Base-by-base conservation (phyloP, 371 early-diverging fungal species). In the Mortierella sp. region DNA sequence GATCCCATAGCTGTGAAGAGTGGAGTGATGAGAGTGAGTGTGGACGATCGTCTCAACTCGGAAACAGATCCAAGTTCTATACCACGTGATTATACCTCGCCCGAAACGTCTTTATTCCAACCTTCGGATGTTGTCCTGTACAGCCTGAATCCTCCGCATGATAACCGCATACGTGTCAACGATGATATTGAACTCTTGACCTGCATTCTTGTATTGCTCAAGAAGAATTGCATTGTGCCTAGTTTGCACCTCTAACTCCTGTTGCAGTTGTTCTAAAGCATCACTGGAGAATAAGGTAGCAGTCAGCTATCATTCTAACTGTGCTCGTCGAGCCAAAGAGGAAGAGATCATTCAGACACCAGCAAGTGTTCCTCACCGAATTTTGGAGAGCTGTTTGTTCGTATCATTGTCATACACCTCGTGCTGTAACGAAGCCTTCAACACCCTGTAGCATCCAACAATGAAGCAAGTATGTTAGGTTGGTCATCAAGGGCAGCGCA, bases 1-100 rank as follows among this genome's bases (percentile, higher is more conserved):
- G 76, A 46, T 74, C 76, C 70, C 76, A 74, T 74, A 26, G 61
- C 27, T 58, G 30, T 55, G 39, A 30, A 50, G 19, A 56, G 50
- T 56, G 30, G 58, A 38, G 51, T 55, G 62, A 57, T 55, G 48
- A 39, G 48, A 43, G 41, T 16, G 57, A 23, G 58, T 16, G 31
- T 27, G 48, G 30, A 49, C 16, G 41, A 9, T 50, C 52, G 59
- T 3, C 45, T 14, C 13, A 51, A 21, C 39, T 34, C 19, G 41
- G 48, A 13, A n/a, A n/a, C n/a, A n/a, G n/a, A n/a, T n/a, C n/a
- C n/a, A n/a, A n/a, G n/a, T n/a, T n/a, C n/a, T n/a, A n/a, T n/a
- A n/a, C n/a, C n/a, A n/a, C n/a, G n/a, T n/a, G n/a, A n/a, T n/a
- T n/a, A n/a, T n/a, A n/a, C n/a, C n/a, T n/a, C n/a, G n/a, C n/a